Evolutionary conservation across 495 filamentous ascomycete species (phyloP).

Genomic region (Letharia lupina): DNA sequence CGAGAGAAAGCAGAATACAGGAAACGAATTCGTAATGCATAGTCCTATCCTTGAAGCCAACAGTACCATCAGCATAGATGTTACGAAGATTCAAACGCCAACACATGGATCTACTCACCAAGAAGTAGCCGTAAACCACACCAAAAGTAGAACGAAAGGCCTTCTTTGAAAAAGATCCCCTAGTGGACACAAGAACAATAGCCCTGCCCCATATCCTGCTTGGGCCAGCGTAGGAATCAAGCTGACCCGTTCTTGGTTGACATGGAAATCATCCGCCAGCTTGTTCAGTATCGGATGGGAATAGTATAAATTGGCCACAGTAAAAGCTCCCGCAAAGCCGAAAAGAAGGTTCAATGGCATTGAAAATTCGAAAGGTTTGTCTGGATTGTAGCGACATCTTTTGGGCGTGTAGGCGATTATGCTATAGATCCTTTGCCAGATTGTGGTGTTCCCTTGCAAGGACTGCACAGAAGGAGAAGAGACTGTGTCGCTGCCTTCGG

Average conservation of each 20-base stretch:
- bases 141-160: constrained; percentile 58
- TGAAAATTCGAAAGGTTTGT: constrained; percentile 48
- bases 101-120: constrained; percentile 38
- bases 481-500: not conserved
- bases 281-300: constrained; percentile 60
- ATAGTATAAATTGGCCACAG: constrained; percentile 66
- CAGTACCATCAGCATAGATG: constrained; percentile 6
- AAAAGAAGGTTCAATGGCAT: constrained; percentile 54
- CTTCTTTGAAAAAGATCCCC: constrained; percentile 66
- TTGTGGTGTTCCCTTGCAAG: not conserved
- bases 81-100: not conserved
- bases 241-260: constrained; percentile 48
- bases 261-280: constrained; percentile 52
- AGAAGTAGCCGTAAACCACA: constrained; percentile 55
- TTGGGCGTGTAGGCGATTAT: constrained; percentile 41
- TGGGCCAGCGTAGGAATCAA: constrained; percentile 71
- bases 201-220: constrained; percentile 67
- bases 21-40: constrained; percentile 58
- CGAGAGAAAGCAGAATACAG: constrained; percentile 56
- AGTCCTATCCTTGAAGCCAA: constrained; percentile 47
- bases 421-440: not conserved
- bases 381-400: constrained; percentile 48
- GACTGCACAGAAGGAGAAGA: not conserved
- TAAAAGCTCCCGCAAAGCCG: constrained; percentile 44
- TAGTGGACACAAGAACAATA: constrained; percentile 69